Evolutionary conservation across 1,284 basidiomycete species (phyloP).

Genomic region (Melampsora americana): DNA sequence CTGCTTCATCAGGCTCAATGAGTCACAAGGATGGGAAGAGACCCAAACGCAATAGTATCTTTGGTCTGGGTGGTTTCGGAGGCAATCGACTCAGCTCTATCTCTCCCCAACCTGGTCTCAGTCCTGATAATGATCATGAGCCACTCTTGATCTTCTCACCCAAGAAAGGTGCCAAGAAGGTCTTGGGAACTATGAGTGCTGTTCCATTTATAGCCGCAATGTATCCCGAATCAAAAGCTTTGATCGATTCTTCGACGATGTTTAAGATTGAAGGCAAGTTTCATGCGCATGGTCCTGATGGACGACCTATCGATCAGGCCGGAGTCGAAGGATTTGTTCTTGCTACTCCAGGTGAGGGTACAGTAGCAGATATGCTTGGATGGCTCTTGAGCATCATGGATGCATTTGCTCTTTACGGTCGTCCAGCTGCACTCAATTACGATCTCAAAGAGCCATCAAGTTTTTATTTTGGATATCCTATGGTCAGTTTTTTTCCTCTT

Average conservation of each 20-base stretch:
- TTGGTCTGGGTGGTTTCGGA: slow-evolving; percentile 13
- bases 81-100: slow-evolving; percentile 49
- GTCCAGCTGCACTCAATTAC: slow-evolving; percentile 51
- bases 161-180: slow-evolving; percentile 18
- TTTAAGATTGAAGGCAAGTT: slow-evolving; percentile 81
- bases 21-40: slow-evolving; percentile 11
- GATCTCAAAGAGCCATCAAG: slow-evolving; percentile 49
- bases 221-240: slow-evolving; percentile 88
- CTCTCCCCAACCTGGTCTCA: slow-evolving; percentile 44
- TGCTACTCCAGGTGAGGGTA: slow-evolving; percentile 71
- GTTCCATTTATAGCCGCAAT: slow-evolving; percentile 68
- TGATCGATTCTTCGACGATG: slow-evolving; percentile 78
- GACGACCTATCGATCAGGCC: slow-evolving; percentile 55
- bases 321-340: slow-evolving; percentile 72
- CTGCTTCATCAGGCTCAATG: neutral
- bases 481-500: slow-evolving; percentile 32
- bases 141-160: neutral
- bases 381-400: slow-evolving; percentile 71
- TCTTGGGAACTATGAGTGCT: neutral
- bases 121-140: slow-evolving; percentile 46
- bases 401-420: slow-evolving; percentile 49
- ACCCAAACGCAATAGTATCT: slow-evolving; percentile 21
- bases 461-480: slow-evolving; percentile 29
- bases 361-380: slow-evolving; percentile 75
- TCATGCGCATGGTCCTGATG: slow-evolving; percentile 60